Conservation (phyloP, 2,329 filamentous ascomycete species). For the Colletotrichum liriopes region DNA sequence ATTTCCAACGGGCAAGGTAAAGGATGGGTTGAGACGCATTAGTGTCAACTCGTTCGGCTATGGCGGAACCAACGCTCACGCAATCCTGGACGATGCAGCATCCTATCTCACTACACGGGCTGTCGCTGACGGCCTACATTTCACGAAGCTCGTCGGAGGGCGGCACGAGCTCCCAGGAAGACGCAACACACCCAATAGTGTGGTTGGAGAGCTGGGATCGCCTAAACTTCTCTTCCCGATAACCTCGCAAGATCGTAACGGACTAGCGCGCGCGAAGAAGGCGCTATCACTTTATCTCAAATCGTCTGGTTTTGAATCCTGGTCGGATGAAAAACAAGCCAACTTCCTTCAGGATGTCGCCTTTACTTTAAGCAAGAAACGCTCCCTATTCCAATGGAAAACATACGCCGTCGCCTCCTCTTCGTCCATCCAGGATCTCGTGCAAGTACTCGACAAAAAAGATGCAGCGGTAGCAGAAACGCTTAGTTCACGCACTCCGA, state of each 20-base stretch:
- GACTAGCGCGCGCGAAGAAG: neutral
- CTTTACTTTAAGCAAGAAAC: neutral
- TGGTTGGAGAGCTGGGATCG: neutral
- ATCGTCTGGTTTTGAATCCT: neutral
- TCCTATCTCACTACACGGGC: neutral
- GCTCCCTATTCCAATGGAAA: neutral
- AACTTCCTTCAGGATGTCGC: neutral
- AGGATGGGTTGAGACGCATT: slow-evolving; percentile 3
- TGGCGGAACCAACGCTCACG: slow-evolving; percentile 27
- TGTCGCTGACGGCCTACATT: neutral
- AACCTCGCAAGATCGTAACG: slow-evolving; percentile 2
- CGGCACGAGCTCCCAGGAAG: neutral
- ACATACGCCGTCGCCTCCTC: neutral
- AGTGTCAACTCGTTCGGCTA: slow-evolving; percentile 27
- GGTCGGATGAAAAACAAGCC: neutral
- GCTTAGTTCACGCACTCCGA: neutral
- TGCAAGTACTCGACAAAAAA: neutral
- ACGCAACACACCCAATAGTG: neutral
- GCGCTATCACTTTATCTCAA: neutral
- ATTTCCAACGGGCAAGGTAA: neutral
- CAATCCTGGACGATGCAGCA: slow-evolving; percentile 19
- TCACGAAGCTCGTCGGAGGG: neutral
- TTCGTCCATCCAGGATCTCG: neutral
- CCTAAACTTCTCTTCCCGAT: neutral
- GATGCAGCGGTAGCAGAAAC: neutral